Conservation (phyloP, 768 basidiomycete genomes). For the Lyophyllum atratum region DNA sequence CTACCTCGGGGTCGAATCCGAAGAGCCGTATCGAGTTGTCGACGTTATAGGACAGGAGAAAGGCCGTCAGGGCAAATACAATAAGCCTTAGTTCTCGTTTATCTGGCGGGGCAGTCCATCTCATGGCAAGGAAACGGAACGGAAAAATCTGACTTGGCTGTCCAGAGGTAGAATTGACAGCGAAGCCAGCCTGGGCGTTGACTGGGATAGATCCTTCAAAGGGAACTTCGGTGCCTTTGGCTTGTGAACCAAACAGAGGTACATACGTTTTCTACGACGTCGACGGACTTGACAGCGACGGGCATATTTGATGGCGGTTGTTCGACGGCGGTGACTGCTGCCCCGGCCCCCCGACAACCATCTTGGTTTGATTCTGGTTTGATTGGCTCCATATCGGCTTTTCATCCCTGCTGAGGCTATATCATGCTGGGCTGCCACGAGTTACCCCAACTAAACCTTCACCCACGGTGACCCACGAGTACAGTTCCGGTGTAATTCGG, state of each 20-base stretch:
- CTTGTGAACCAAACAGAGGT: background rate
- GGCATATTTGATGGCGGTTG: background rate
- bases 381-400: no score
- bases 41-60: slow-evolving; percentile 75
- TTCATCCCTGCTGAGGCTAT: no score
- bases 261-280: background rate
- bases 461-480: no score
- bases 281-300: background rate
- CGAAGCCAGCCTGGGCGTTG: background rate
- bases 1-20: slow-evolving; percentile 43
- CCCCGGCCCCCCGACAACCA: background rate
- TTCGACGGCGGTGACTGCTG: background rate
- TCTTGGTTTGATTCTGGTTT: background rate
- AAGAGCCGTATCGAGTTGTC: slow-evolving; percentile 60
- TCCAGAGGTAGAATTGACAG: background rate
- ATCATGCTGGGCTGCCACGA: no score
- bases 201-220: background rate
- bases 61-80: slow-evolving; percentile 63
- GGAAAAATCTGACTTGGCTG: background rate
- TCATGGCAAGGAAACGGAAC: slow-evolving; percentile 35
- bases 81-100: slow-evolving; percentile 74
- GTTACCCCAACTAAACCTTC: no score
- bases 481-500: no score
- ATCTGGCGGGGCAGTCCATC: slow-evolving; percentile 67
- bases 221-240: background rate